Evolutionary conservation across 1,139 yeast species (phyloP).

Genomic region (Spathaspora sp.): DNA sequence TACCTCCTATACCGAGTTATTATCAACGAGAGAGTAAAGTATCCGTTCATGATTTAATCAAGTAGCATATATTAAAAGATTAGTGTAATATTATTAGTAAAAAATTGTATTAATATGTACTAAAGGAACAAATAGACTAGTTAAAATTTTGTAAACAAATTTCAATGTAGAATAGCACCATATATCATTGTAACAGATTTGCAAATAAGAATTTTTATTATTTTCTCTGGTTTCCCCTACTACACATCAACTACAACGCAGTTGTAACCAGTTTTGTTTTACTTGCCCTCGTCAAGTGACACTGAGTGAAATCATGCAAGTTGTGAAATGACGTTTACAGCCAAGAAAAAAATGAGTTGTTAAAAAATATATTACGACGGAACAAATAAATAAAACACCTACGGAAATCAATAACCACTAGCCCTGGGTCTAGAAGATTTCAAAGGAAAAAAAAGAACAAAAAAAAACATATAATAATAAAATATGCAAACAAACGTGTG

Average conservation of each 20-base stretch:
- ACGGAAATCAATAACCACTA: slow-evolving; percentile 1
- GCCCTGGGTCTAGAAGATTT: neutral
- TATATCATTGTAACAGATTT: no score
- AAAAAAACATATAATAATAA: no score
- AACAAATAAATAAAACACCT: neutral
- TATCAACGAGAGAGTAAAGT: slow-evolving; percentile 4
- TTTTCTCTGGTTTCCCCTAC: no score
- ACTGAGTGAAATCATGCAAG: neutral
- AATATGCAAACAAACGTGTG: no score
- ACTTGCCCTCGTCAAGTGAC: no score
- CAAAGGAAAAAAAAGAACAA: no score
- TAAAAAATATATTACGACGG: no score
- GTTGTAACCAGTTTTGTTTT: no score
- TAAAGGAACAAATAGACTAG: neutral
- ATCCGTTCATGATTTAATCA: slow-evolving; percentile 6
- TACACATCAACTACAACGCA: no score
- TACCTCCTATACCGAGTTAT: slow-evolving; percentile 7
- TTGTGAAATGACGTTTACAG: neutral
- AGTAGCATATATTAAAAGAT: neutral
- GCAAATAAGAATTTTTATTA: no score
- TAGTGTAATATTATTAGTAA: neutral
- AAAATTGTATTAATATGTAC: neutral
- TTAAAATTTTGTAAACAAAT: neutral
- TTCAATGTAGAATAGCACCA: neutral
- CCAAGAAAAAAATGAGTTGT: neutral